Conservation (phyloP, 805 yeast species). For the Teunomyces panamensis region DNA sequence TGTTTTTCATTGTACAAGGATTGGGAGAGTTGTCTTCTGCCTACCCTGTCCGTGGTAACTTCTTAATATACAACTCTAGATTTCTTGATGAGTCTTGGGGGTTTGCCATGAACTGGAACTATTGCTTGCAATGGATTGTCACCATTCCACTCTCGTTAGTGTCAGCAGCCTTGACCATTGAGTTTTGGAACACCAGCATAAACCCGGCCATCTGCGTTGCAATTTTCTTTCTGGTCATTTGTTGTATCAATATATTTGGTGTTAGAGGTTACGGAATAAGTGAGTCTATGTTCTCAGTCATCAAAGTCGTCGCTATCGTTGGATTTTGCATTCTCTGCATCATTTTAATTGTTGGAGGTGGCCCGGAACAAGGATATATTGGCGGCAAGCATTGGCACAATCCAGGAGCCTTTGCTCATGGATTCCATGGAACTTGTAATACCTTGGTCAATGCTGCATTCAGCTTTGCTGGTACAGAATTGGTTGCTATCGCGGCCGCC, state of each 20-base stretch:
- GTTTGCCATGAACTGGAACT: conserved; percentile 23
- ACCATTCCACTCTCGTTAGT: conserved; percentile 11
- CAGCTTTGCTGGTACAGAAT: conserved; percentile 60
- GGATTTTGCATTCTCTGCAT: conserved; percentile 29
- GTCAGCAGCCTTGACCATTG: conserved; percentile 17
- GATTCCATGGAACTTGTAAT: conserved; percentile 53
- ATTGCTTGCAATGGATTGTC: conserved; percentile 11
- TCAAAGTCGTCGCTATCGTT: conserved; percentile 25
- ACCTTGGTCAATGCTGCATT: conserved; percentile 57
- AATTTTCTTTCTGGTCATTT: conserved; percentile 20
- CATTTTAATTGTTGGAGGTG: conserved; percentile 39
- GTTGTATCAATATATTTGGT: conserved; percentile 23
- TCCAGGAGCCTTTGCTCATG: conserved; percentile 55
- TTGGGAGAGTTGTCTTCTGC: conserved; percentile 11
- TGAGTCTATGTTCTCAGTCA: conserved; percentile 22
- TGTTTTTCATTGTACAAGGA: conserved; percentile 11
- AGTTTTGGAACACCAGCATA: conserved; percentile 19
- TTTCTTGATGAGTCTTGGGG: conserved; percentile 24
- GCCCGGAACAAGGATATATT: conserved; percentile 44
- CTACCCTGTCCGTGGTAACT: conserved; percentile 14
- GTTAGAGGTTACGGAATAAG: conserved; percentile 27
- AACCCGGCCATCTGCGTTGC: conserved; percentile 26
- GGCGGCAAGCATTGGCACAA: conserved; percentile 50
- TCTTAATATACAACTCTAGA: conserved; percentile 9
- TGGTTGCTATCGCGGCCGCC: conserved; percentile 56